Evolutionary conservation across 2,329 filamentous ascomycete genomes (phyloP), one percentile per base, ranked within the genome.

Genomic region (Scytalidium lignicola): DNA sequence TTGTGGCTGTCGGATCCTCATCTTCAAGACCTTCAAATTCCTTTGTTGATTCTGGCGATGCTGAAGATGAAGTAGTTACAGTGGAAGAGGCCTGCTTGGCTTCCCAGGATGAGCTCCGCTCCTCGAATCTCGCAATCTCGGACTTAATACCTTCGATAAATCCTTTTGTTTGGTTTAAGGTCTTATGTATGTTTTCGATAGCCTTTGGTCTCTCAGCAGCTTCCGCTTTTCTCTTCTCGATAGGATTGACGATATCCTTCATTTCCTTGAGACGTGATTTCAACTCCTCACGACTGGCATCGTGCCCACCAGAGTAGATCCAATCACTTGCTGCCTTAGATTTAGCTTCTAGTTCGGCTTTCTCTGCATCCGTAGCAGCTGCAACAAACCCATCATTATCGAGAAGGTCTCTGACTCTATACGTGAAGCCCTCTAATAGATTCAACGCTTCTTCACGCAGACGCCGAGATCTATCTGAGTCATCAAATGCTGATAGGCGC

Each of bases 391-490:
- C 75, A 43, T 88, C 83, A 52, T 86, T 85, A 40, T 89, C 85
- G 2, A 96, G 75, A 41, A 95, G 76, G 66, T 96, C 90, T 21
- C 90, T 85, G 22, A 88, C 80, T 62, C 83, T 86, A 75, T 99
- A 99, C 13, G 92, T 96, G 68, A 87, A 97, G 12, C 80, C 85
- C 69, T 99, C 93, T n/a, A 99, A 81, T 56, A 88, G 86, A 70
- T 97, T 99, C 50, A 96, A 74, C 1, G 88, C 82, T 66, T 96
- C 92, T 65, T 96, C 91, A 26, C 91, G 83, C 50, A 83, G 74
- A 29, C 83, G 71, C 45, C 91, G 86, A 22, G 86, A 82, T 57
- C 79, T 80, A 68, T 99, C 93, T 2, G 92, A 96, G 21, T 80
- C 75, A 57, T 95, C 90, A 60, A 99, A 97, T 3, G 89, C 85